Base-by-base conservation (phyloP, 257 asterid species). In the Catharanthus roseus region DNA sequence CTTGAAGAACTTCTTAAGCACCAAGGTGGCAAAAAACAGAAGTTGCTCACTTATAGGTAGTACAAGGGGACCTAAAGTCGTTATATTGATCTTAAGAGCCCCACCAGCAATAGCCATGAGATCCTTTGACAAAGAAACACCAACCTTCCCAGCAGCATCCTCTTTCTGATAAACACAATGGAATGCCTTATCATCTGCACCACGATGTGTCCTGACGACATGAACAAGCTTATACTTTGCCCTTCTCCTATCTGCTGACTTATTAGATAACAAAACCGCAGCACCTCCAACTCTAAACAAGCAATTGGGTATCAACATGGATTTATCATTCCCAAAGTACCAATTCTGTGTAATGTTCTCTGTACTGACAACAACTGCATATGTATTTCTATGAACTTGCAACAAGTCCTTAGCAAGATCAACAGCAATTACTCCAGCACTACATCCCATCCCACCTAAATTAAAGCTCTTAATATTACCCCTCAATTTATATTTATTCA, bases 391-490 rank as follows among this genome's bases (percentile, higher is more conserved):
- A 71, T 90, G 95, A 38, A 90, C 87, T 70, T 78, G 90, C 54
- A 90, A 67, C 88, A 90, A 68, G n/a, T 88, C 95, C 85, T 88
- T 90, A 0, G 95, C 95, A 26, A 90, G 79, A 80, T 90, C 95
- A 36, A 90, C 73, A 0, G 95, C 92, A 41, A 87, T 85, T 0
- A 90, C 90, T 5, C 96, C 95, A 31, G 96, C 96, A 66, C 96
- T 90, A 71, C 95, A 90, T 6, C 96, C 96, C 96, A 90, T 90
- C 26, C 96, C 95, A 29, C 96, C 95, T n/a, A 90, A 69, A 70
- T 86, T 90, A 60, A 86, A 90, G 74, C 86, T 90, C 87, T 79
- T 79, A 62, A 87, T 83, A 51, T 88, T 86, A 3, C 96, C 92
- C 84, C 96, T 87, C 85, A 90, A 72, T 79, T 86, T 90, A 74